Percentiles rank a stretch among this genome's conserved stretches.
phyloP scores from a whole-genome alignment of 495 filamentous ascomycete species.

The Immersiella caudata region DNA sequence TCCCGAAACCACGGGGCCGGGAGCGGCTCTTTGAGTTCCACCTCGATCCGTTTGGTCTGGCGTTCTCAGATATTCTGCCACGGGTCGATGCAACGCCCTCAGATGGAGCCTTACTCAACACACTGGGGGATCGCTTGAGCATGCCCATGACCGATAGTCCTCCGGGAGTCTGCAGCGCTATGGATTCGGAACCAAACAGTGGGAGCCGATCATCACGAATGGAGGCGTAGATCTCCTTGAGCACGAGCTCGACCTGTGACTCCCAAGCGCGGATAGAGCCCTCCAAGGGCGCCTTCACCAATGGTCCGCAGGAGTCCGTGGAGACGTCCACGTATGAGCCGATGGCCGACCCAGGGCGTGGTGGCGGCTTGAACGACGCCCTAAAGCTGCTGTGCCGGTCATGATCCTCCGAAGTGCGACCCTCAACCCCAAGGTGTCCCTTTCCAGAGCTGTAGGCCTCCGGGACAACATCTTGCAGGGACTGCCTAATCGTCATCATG shows the following conservation, averaged over 20 bases:
- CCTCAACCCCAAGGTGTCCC: constrained; percentile 31
- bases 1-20: constrained; percentile 77
- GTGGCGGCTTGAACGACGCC: constrained; percentile 51
- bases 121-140: constrained; percentile 84
- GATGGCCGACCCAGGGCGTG: constrained; percentile 48
- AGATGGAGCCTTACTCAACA: constrained; percentile 82
- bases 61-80: constrained; percentile 68
- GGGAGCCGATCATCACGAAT: constrained; percentile 85
- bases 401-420: constrained; percentile 44
- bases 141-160: constrained; percentile 62
- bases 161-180: constrained; percentile 47
- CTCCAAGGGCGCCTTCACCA: constrained; percentile 78
- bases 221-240: constrained; percentile 89
- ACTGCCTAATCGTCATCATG: constrained; percentile 81
- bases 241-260: constrained; percentile 80
- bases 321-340: constrained; percentile 37
- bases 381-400: constrained; percentile 47
- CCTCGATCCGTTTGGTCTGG: constrained; percentile 61
- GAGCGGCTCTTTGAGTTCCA: constrained; percentile 88
- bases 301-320: constrained; percentile 58
- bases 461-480: constrained; percentile 69
- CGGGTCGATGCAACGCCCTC: constrained; percentile 72
- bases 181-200: constrained; percentile 61
- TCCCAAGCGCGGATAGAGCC: constrained; percentile 85
- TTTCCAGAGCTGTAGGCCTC: constrained; percentile 63